Conservation (phyloP, 345 rosid species). For the Nasturtium officinale region DNA sequence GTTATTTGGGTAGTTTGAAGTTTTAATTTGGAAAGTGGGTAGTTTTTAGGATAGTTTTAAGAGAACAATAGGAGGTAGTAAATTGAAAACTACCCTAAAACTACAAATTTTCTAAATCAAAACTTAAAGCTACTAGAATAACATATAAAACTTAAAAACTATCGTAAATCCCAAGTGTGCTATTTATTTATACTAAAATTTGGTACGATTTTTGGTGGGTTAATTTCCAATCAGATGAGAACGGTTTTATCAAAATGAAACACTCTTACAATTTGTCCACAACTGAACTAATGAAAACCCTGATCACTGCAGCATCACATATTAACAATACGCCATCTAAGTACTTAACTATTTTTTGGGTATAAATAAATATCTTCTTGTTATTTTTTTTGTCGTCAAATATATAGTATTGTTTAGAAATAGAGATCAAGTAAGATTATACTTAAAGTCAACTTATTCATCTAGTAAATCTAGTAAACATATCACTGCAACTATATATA, state of each 20-base stretch:
- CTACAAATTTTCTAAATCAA: too few species aligned
- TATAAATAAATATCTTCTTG: neutral
- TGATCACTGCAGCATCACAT: constrained; percentile 8
- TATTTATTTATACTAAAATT: too few species aligned
- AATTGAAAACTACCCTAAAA: too few species aligned
- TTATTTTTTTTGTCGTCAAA: neutral
- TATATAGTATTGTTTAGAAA: constrained; percentile 24
- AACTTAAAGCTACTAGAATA: too few species aligned
- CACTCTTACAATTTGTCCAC: neutral
- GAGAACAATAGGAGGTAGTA: too few species aligned
- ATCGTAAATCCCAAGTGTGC: too few species aligned
- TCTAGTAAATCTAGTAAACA: constrained; percentile 24
- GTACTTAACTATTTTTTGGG: neutral
- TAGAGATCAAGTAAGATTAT: constrained; percentile 31
- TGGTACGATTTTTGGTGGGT: neutral
- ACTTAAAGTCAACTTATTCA: constrained; percentile 39
- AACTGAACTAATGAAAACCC: neutral
- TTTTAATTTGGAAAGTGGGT: too few species aligned
- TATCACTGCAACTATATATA: constrained; percentile 31
- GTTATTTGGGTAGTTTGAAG: too few species aligned
- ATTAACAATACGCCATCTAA: neutral
- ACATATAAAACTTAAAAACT: too few species aligned
- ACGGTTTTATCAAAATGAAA: neutral
- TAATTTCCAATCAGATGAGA: neutral
- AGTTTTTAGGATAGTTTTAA: too few species aligned